Base-by-base conservation (phyloP, 2,329 filamentous ascomycete species). In the Alternaria consortialis region DNA sequence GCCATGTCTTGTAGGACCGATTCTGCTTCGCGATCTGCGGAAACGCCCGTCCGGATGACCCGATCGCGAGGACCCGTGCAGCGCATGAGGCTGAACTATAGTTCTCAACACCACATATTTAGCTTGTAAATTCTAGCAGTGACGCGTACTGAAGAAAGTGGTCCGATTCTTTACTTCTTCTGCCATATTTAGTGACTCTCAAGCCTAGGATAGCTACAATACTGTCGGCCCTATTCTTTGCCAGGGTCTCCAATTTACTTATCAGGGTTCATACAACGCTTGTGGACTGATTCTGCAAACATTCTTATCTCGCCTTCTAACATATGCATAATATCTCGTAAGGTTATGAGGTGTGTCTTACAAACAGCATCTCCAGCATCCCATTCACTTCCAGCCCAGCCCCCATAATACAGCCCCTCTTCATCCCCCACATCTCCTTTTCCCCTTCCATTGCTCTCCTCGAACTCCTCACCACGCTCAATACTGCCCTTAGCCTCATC, bases 1-100 rank as follows among this genome's bases (percentile, higher is more conserved):
- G 34, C 15, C 52, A 29, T 52, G 25, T 43, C 47, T 27, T 46
- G 51, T 59, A 59, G 56, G 56, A 50, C 56, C 56, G 56, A 59
- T 59, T 50, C 20, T 54, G 42, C 48, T 43, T 47, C 29, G 56
- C 56, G 51, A 59, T 59, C 43, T 23, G 39, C 56, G 56, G 51
- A 29, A 55, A 36, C 27, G 50, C 42, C 55, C 51, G 51, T 15
- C 32, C 50, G 15, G 15, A 36, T 3, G 29, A 15, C 8, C 43
- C 34, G 50, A 52, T 52, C 34, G 43, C 32, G 34, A 32, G 20
- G 40, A 27, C 39, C 52, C 52, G 20, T 54, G 52, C 52, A 29
- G 31, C 37, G 46, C 32, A 37, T 17, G 46, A 50, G 46, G 46
- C 46, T 50, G 46, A 50, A 50, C 32, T 12, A 47, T 47, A 13